Evolutionary conservation across 768 basidiomycete species (phyloP).

Genomic region (Lepiota brunneoincarnata): DNA sequence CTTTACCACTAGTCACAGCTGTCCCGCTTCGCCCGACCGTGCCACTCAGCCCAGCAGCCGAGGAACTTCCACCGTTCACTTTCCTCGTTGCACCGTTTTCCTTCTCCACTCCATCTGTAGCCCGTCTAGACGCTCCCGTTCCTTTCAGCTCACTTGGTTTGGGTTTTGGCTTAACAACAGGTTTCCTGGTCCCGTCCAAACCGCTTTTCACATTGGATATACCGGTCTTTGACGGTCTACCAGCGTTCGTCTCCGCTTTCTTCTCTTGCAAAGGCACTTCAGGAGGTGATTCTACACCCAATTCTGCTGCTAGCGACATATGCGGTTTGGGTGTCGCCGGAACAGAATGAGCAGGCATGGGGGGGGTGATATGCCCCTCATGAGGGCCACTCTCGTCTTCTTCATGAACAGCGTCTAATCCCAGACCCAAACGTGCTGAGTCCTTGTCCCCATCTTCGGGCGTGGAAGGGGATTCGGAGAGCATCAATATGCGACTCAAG

Average conservation of each 20-base stretch:
- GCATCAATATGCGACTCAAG: conserved; percentile 74
- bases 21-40: conserved; percentile 17
- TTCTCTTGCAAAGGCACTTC: conserved; percentile 20
- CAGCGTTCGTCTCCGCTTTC: conserved; percentile 35
- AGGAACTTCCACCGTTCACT: conserved; percentile 9
- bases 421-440: conserved; percentile 18
- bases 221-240: conserved; percentile 25
- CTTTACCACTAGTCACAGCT: conserved; percentile 18
- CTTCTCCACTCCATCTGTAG: conserved; percentile 30
- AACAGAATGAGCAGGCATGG: neutral
- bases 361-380: neutral
- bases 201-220: neutral
- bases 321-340: conserved; percentile 17
- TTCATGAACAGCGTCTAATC: conserved; percentile 30
- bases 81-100: conserved; percentile 29
- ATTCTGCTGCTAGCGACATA: conserved; percentile 42
- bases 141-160: conserved; percentile 22
- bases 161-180: conserved; percentile 30
- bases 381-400: conserved; percentile 29
- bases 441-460: conserved; percentile 21
- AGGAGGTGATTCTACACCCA: conserved; percentile 42
- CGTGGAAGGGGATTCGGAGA: conserved; percentile 57
- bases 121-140: conserved; percentile 13
- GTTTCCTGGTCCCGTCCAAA: conserved; percentile 31
- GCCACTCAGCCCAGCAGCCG: conserved; percentile 8